Conservation (phyloP, 2,329 filamentous ascomycete genomes). For the Allantophomopsis cytisporea region DNA sequence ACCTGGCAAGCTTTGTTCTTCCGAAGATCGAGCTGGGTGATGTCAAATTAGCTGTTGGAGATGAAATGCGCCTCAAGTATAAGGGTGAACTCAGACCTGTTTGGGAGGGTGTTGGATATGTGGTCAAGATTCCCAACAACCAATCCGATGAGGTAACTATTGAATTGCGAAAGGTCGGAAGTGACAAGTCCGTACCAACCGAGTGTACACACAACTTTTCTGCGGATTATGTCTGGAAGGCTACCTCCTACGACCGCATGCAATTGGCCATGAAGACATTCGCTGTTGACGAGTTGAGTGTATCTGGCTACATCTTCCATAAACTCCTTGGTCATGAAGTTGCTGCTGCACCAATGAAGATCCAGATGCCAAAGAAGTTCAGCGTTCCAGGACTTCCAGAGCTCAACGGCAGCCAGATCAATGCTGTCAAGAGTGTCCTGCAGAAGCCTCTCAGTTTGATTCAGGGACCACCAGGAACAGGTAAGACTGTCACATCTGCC, state of each 20-base stretch:
- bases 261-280: constrained; percentile 99
- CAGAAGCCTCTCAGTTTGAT: constrained; percentile 92
- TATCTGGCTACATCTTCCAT: constrained; percentile 98
- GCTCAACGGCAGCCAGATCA: constrained; percentile 89
- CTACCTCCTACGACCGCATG: constrained; percentile 98
- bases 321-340: constrained; percentile 92
- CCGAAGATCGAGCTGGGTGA: constrained; percentile 96
- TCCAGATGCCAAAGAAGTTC: constrained; percentile 90
- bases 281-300: constrained; percentile 93
- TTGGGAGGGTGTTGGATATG: constrained; percentile 97
- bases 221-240: constrained; percentile 98
- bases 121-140: constrained; percentile 99
- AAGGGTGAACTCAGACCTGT: constrained; percentile 82
- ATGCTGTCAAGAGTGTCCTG: constrained; percentile 87
- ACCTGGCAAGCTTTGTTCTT: constrained; percentile 86
- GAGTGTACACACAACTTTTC: constrained; percentile 97
- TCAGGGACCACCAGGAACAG: constrained; percentile 90
- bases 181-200: constrained; percentile 90
- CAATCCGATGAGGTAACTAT: constrained; percentile 96
- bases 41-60: constrained; percentile 93
- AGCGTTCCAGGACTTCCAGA: constrained; percentile 89
- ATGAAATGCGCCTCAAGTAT: constrained; percentile 97
- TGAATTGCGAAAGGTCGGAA: constrained; percentile 84
- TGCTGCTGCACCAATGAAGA: constrained; percentile 88
- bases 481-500: constrained; percentile 96